Conservation (phyloP, 371 early-diverging fungal genomes). For the Nematocida sp. region DNA sequence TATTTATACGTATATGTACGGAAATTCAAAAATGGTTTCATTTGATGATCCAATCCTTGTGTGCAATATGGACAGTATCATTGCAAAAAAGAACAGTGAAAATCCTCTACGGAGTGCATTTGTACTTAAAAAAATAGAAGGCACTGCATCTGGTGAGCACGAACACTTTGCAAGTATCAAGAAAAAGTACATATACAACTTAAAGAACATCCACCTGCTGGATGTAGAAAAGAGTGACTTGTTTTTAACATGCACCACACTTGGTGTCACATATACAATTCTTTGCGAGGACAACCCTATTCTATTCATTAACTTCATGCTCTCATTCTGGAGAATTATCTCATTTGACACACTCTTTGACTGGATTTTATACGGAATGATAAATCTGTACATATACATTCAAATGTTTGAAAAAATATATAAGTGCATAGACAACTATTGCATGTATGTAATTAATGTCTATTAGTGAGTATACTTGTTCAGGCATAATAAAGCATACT, state of each 20-base stretch:
- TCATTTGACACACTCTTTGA: slow-evolving; percentile 68
- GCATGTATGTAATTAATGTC: slow-evolving; percentile 37
- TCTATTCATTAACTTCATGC: slow-evolving; percentile 65
- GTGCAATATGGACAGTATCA: slow-evolving; percentile 38
- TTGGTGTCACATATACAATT: slow-evolving; percentile 54
- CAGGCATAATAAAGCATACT: no score
- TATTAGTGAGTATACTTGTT: slow-evolving; percentile 3
- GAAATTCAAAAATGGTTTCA: slow-evolving; percentile 8
- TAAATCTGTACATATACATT: slow-evolving; percentile 49
- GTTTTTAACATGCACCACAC: slow-evolving; percentile 18
- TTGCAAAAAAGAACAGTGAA: slow-evolving; percentile 1
- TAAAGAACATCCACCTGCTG: slow-evolving; percentile 22
- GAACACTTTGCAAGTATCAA: slow-evolving; percentile 24
- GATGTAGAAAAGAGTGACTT: slow-evolving; percentile 8
- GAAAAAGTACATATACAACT: slow-evolving; percentile 30
- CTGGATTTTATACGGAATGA: slow-evolving; percentile 43
- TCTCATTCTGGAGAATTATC: slow-evolving; percentile 68
- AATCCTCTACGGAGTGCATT: slow-evolving; percentile 7
- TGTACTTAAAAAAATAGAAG: slow-evolving; percentile 6
- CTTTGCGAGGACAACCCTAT: slow-evolving; percentile 33
- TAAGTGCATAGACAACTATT: slow-evolving; percentile 55
- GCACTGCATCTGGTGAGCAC: background rate
- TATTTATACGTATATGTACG: slow-evolving; percentile 12
- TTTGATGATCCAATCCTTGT: slow-evolving; percentile 16
- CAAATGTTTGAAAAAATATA: slow-evolving; percentile 53